Evolutionary conservation across 1,284 basidiomycete species (phyloP).

Genomic region (Ceratobasidium theobromae): DNA sequence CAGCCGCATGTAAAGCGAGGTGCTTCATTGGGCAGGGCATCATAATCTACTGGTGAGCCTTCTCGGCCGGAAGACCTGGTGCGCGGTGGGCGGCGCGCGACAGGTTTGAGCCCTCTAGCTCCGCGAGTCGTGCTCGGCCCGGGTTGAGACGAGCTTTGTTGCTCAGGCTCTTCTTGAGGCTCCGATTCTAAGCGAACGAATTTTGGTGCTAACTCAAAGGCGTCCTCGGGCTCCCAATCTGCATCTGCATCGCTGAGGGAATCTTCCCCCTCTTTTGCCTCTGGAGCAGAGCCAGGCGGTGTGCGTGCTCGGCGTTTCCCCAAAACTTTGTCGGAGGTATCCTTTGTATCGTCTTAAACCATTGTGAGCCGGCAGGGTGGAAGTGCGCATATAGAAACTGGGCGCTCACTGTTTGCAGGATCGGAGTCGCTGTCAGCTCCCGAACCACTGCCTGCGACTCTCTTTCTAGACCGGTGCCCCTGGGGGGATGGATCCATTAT

Average conservation of each 20-base stretch:
- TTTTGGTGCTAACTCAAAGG: not conserved
- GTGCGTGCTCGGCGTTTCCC: constrained; percentile 25
- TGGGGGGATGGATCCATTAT: not conserved
- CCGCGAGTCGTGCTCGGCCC: constrained; percentile 26
- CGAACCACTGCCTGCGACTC: not conserved
- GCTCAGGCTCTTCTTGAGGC: constrained; percentile 1
- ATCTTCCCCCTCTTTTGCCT: constrained; percentile 15
- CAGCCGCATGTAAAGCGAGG: constrained; percentile 12
- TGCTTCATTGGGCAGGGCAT: constrained; percentile 15
- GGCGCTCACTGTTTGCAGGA: not conserved
- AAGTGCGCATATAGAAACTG: not conserved
- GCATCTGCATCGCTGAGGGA: constrained; percentile 23
- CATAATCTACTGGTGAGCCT: constrained; percentile 7
- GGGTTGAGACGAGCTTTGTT: constrained; percentile 7
- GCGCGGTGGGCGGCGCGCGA: constrained; percentile 5
- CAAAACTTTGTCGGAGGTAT: constrained; percentile 16
- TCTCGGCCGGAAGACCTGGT: constrained; percentile 10
- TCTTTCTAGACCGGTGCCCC: not conserved
- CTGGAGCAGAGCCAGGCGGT: not conserved
- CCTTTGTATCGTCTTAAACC: constrained; percentile 7
- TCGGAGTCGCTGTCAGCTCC: constrained; percentile 20
- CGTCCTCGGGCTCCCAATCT: constrained; percentile 19
- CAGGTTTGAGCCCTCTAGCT: constrained; percentile 4
- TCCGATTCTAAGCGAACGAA: constrained; percentile 19
- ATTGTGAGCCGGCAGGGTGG: not conserved